Evolutionary conservation across 805 yeast genomes (phyloP).

Genomic region (Wickerhamomyces alni): DNA sequence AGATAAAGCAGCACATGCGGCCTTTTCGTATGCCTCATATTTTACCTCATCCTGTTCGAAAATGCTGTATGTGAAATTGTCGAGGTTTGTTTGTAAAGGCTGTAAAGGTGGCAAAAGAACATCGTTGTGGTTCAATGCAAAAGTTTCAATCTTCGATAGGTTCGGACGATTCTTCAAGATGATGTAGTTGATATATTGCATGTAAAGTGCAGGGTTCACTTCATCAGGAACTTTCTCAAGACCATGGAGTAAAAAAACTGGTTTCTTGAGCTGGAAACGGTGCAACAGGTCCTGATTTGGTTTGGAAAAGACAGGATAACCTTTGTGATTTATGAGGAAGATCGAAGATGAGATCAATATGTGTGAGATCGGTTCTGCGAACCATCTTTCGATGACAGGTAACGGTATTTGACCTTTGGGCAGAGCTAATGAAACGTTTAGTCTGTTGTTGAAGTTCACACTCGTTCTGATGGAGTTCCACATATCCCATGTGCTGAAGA

Average conservation of each 20-base stretch:
- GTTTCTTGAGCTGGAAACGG: conserved; percentile 34
- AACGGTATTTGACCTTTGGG: conserved; percentile 55
- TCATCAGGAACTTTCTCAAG: conserved; percentile 33
- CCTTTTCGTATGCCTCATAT: conserved; percentile 50
- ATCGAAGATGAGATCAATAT: conserved; percentile 49
- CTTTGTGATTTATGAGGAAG: conserved; percentile 53
- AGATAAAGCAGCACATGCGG: conserved; percentile 20
- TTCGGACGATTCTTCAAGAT: conserved; percentile 26
- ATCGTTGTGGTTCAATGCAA: conserved; percentile 24
- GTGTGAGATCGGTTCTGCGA: conserved; percentile 59
- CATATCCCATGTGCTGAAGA: conserved; percentile 64
- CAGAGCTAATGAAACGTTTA: conserved; percentile 71
- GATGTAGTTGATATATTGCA: conserved; percentile 39
- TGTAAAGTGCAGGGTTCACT: conserved; percentile 30
- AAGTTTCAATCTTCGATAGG: conserved; percentile 26
- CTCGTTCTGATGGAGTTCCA: conserved; percentile 62
- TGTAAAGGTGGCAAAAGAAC: conserved; percentile 53
- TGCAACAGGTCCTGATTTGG: conserved; percentile 45
- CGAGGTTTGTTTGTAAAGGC: conserved; percentile 57
- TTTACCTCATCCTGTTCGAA: conserved; percentile 71
- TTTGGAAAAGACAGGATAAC: conserved; percentile 60
- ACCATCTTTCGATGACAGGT: conserved; percentile 52
- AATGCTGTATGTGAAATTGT: conserved; percentile 52
- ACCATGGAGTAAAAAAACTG: conserved; percentile 49
- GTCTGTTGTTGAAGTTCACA: conserved; percentile 45